Percentiles rank a stretch among this genome's conserved stretches.
phyloP scores from a whole-genome alignment of 306 rosid species.

The Fragaria nilgerrensis region DNA sequence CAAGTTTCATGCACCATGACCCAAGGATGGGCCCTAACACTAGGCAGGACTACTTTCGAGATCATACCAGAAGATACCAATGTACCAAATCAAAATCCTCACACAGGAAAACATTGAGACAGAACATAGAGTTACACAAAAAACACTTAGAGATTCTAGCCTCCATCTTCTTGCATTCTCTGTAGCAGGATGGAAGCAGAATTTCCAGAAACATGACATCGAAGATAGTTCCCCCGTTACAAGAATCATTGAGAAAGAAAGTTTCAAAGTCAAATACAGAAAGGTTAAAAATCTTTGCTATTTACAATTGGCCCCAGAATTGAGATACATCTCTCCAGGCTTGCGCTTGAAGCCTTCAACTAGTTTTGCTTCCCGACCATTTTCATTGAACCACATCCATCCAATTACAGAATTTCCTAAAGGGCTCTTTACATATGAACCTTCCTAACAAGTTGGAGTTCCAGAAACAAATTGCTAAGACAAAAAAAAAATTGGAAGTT shows the following conservation, averaged over 20 bases:
- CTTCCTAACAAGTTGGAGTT: neutral
- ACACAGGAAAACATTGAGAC: too few relatives aligned
- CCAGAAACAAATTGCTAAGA: too few relatives aligned
- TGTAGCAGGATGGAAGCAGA: neutral
- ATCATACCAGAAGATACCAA: too few relatives aligned
- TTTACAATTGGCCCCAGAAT: neutral
- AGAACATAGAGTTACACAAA: neutral
- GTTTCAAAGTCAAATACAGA: neutral
- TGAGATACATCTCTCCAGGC: neutral
- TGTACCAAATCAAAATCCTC: too few relatives aligned
- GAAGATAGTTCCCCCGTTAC: neutral
- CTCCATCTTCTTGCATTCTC: neutral
- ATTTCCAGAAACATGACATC: neutral
- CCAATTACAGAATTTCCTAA: neutral
- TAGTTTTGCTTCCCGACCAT: neutral
- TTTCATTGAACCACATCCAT: neutral
- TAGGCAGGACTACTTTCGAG: too few relatives aligned
- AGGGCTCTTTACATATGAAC: neutral
- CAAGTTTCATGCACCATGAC: too few relatives aligned
- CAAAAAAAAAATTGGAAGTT: too few relatives aligned
- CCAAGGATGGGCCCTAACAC: too few relatives aligned
- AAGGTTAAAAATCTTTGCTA: neutral
- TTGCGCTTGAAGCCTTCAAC: neutral
- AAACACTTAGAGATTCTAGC: neutral
- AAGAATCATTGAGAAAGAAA: neutral